Base-by-base conservation (phyloP, 2,329 filamentous ascomycete genomes). In the Penicillium sp. region DNA sequence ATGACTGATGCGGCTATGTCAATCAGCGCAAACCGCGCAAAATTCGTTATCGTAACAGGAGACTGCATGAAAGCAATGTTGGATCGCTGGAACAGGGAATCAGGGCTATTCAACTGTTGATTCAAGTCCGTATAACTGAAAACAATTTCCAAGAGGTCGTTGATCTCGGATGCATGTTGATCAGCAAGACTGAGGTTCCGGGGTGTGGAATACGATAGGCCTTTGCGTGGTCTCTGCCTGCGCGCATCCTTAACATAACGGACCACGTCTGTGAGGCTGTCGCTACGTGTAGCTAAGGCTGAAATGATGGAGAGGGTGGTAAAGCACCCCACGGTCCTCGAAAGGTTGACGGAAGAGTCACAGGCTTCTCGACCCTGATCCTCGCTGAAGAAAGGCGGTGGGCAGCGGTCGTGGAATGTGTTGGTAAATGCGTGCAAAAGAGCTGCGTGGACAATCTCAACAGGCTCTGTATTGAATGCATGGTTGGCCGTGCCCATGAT, bases 391-490 rank as follows among this genome's bases (percentile, higher is more conserved):
- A 36, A n/a, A 36, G 34, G 34, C 11, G 34, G 34, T 36, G 34
- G 34, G 13, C n/a, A 13, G 14, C 34, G 34, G 34, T 36, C 34
- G 34, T 14, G 13, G 34, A 36, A 36, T 36, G 14, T 36, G 13
- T 36, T n/a, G 14, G 13, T n/a, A 36, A 36, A 36, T n/a, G 34
- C 11, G 34, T 36, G 13, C 34, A 36, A n/a, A 36, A 36, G 34
- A 5, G 54, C 51, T 3, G 48, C 56, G 7, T 52, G 49, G 11
- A 61, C 4, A 5, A 55, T 32, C 29, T 61, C 59, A 0, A 52
- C 42, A 6, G 52, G 54, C 13, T 57, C 38, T 3, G 43, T 39
- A 6, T 36, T 24, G 4, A 45, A 47, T 3, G 49, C n/a, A 9
- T 18, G 29, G 14, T 58, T 60, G 32, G 45, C 48, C 31, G 22